These are phyloP conservation scores for Domatiomyces globalis DNA, from an alignment of 2,329 filamentous ascomycete species.

Conservation along the genomic window DNA sequence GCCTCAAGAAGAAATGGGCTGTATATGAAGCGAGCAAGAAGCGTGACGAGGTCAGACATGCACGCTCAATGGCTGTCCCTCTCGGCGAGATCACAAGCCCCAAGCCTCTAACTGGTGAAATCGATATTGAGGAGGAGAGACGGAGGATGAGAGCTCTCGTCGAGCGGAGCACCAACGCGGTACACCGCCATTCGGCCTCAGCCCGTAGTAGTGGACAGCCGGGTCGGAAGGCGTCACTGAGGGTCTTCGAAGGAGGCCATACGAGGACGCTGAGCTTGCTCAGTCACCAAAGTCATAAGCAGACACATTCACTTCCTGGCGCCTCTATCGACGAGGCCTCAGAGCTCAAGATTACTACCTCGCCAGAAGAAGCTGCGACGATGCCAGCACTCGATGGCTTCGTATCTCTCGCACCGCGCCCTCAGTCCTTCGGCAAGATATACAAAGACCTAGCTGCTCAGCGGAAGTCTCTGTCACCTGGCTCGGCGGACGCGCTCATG, in stretches of 20 bases:
- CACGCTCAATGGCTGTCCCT: constrained; percentile 9
- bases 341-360: background rate
- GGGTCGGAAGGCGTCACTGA: constrained; percentile 29
- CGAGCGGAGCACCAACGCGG: constrained; percentile 4
- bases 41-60: constrained; percentile 42
- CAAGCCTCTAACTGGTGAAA: background rate
- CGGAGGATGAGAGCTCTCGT: constrained; percentile 9
- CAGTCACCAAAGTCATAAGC: constrained; percentile 26
- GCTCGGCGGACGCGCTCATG: constrained; percentile 39
- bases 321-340: background rate
- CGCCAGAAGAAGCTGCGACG: background rate
- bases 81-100: constrained; percentile 9
- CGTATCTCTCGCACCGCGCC: constrained; percentile 9
- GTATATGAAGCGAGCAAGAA: constrained; percentile 64
- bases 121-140: constrained; percentile 13
- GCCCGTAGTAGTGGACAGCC: too few species aligned
- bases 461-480: constrained; percentile 29
- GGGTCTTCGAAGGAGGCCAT: constrained; percentile 54
- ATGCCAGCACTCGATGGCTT: constrained; percentile 14
- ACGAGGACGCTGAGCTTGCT: constrained; percentile 63
- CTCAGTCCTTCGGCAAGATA: constrained; percentile 17
- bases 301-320: background rate
- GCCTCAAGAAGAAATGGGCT: constrained; percentile 73
- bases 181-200: background rate
- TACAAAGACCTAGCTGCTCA: constrained; percentile 25